phyloP scores from a whole-genome alignment of 257 asterid species.

The Primulina eburnea region DNA sequence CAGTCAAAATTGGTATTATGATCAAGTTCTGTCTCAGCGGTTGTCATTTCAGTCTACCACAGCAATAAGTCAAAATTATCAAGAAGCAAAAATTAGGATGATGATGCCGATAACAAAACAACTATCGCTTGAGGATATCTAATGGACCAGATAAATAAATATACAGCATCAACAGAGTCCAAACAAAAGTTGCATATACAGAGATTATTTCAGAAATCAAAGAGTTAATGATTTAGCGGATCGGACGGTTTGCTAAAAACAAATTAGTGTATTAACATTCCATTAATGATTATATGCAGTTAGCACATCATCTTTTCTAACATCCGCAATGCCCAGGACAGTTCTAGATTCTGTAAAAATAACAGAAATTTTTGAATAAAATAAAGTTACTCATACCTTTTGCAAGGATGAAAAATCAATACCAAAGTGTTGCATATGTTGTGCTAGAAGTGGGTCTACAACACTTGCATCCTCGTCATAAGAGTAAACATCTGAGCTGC shows the following conservation, averaged over 20 bases:
- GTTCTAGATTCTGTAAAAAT: conserved; percentile 5
- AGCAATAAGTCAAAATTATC: conserved; percentile 18
- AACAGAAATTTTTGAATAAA: conserved; percentile 15
- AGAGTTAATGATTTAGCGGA: neutral
- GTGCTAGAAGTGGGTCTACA: conserved; percentile 88
- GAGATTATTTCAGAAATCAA: neutral
- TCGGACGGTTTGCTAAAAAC: neutral
- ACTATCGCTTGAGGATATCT: conserved; percentile 13
- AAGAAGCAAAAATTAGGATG: conserved; percentile 8
- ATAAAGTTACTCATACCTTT: conserved; percentile 61
- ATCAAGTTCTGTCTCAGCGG: conserved; percentile 98
- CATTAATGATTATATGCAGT: neutral
- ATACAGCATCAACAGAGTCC: neutral
- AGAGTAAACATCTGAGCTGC: conserved; percentile 99
- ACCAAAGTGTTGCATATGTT: conserved; percentile 92
- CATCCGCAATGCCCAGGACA: conserved; percentile 4
- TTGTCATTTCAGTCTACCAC: conserved; percentile 92
- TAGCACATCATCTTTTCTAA: neutral
- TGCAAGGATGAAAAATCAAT: conserved; percentile 93
- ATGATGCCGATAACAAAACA: conserved; percentile 1
- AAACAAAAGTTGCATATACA: neutral
- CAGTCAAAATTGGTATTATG: conserved; percentile 91
- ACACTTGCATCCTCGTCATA: conserved; percentile 95
- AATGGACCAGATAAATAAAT: conserved; percentile 9
- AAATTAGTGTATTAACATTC: too few relatives aligned